phyloP scores from a whole-genome alignment of 345 rosid genomes.

The Salix suchowensis region DNA sequence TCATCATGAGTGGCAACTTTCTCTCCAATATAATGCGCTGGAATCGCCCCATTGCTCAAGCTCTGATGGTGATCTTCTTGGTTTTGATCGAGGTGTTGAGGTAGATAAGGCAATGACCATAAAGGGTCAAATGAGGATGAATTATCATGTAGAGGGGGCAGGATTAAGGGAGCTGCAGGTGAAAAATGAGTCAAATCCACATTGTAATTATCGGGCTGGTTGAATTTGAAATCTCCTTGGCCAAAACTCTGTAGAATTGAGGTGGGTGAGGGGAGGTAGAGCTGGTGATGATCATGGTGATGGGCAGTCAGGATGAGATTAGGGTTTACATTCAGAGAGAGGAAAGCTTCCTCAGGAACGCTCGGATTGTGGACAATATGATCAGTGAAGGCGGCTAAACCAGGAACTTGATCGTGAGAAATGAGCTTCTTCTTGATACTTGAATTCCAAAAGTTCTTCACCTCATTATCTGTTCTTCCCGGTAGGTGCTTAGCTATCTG shows the following conservation, averaged over 20 bases:
- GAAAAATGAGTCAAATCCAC: slow-evolving; percentile 20
- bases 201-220: slow-evolving; percentile 12
- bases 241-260: slow-evolving; percentile 45
- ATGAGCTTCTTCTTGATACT: slow-evolving; percentile 33
- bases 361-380: slow-evolving; percentile 22
- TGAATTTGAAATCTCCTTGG: slow-evolving; percentile 41
- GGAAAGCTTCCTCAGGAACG: slow-evolving; percentile 37
- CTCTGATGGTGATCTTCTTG: slow-evolving; percentile 18
- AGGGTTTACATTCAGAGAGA: slow-evolving; percentile 50
- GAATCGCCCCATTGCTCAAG: slow-evolving; percentile 13
- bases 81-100: slow-evolving; percentile 21
- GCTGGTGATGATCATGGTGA: slow-evolving; percentile 31
- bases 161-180: slow-evolving; percentile 8
- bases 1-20: slow-evolving; percentile 22
- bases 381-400: slow-evolving; percentile 29
- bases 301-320: slow-evolving; percentile 28
- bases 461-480: slow-evolving; percentile 34
- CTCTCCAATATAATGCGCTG: background rate
- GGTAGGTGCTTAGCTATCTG: slow-evolving; percentile 32
- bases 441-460: slow-evolving; percentile 35
- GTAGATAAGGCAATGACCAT: slow-evolving; percentile 29
- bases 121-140: slow-evolving; percentile 23
- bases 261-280: slow-evolving; percentile 32
- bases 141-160: background rate
- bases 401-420: slow-evolving; percentile 26